phyloP scores from a whole-genome alignment of 805 yeast species.

The Candida sonorensis region DNA sequence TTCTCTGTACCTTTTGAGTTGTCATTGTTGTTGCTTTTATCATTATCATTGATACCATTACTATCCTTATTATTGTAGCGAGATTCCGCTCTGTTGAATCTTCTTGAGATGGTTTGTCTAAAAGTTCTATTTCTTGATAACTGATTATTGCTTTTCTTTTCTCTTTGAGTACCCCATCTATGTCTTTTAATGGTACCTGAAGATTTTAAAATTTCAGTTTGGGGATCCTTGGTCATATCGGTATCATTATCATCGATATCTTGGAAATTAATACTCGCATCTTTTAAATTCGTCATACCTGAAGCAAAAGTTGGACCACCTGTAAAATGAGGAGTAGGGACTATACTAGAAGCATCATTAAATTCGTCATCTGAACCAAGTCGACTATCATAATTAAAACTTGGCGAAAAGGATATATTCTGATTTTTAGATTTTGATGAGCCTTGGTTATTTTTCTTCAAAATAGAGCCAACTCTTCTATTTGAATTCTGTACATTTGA shows the following conservation, averaged over 20 bases:
- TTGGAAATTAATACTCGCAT: slow-evolving; percentile 11
- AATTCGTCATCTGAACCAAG: no score
- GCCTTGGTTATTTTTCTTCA: not conserved
- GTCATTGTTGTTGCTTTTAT: slow-evolving; percentile 14
- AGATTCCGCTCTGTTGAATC: no score
- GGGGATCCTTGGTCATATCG: no score
- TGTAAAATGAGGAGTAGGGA: slow-evolving; percentile 20
- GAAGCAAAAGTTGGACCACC: slow-evolving; percentile 7
- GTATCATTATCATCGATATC: slow-evolving; percentile 10
- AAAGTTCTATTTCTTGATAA: slow-evolving; percentile 53
- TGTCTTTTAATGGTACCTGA: slow-evolving; percentile 63
- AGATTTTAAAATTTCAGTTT: no score
- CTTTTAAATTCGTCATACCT: slow-evolving; percentile 8
- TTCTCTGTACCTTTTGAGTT: slow-evolving; percentile 27
- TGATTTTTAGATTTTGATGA: not conserved
- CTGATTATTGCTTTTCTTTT: slow-evolving; percentile 63
- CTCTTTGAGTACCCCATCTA: slow-evolving; percentile 89
- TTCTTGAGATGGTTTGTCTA: slow-evolving; percentile 18
- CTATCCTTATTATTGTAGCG: slow-evolving; percentile 17
- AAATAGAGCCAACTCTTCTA: slow-evolving; percentile 1
- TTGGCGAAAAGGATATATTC: no score
- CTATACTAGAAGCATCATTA: slow-evolving; percentile 8
- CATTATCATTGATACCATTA: slow-evolving; percentile 15
- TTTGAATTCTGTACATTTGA: not conserved
- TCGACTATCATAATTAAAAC: no score